phyloP scores from a whole-genome alignment of 345 rosid genomes.

The Mercurialis annua region DNA sequence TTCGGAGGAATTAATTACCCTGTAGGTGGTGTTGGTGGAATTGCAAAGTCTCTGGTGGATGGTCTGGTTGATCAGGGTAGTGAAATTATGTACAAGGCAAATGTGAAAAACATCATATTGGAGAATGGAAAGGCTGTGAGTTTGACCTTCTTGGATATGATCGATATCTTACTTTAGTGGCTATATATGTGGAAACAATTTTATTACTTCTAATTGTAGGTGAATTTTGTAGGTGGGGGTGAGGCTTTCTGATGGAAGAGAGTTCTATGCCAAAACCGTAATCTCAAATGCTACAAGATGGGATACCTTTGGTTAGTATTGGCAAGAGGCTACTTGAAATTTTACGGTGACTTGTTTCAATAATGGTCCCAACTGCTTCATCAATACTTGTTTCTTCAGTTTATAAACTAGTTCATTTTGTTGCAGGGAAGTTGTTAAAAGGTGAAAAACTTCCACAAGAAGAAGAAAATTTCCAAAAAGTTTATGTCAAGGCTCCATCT shows the following conservation, averaged over 20 bases:
- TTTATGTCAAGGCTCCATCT: conserved; percentile 92
- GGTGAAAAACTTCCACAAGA: conserved; percentile 80
- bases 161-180: conserved; percentile 8
- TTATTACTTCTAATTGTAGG: conserved; percentile 10
- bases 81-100: conserved; percentile 81
- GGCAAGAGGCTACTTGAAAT: conserved; percentile 1
- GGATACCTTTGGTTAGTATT: conserved; percentile 91
- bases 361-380: background rate
- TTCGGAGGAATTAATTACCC: conserved; percentile 97
- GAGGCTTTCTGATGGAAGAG: conserved; percentile 80
- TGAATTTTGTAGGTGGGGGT: conserved; percentile 68
- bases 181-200: background rate
- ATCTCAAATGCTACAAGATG: conserved; percentile 98
- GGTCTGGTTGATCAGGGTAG: conserved; percentile 78
- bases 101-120: conserved; percentile 63
- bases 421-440: conserved; percentile 78
- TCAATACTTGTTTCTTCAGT: background rate
- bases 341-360: conserved; percentile 5
- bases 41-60: conserved; percentile 73
- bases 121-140: conserved; percentile 85
- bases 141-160: conserved; percentile 21
- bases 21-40: conserved; percentile 94
- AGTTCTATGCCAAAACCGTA: conserved; percentile 64
- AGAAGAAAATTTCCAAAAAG: conserved; percentile 84
- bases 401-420: background rate